phyloP scores from a whole-genome alignment of 148 eudicot species.

The Euryodendron excelsum region DNA sequence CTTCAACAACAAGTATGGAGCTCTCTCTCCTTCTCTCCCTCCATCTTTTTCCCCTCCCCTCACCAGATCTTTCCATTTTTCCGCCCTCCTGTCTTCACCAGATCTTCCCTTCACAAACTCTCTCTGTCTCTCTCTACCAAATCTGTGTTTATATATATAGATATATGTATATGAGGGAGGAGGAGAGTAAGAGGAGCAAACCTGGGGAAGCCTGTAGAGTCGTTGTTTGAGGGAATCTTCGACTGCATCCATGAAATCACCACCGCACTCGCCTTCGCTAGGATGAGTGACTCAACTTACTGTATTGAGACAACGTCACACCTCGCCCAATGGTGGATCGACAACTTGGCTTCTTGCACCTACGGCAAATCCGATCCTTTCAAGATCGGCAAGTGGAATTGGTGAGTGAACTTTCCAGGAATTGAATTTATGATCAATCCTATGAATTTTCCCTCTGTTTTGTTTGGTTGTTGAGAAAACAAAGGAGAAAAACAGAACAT shows the following conservation, averaged over 20 bases:
- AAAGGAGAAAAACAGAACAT: neutral
- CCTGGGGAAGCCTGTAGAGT: conserved; percentile 58
- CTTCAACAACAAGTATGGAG: too few species aligned
- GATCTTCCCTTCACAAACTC: too few species aligned
- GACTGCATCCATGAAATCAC: conserved; percentile 78
- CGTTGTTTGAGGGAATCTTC: conserved; percentile 47
- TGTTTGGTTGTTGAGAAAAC: conserved; percentile 7
- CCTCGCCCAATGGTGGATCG: conserved; percentile 82
- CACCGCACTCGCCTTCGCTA: conserved; percentile 38
- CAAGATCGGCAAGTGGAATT: conserved; percentile 69
- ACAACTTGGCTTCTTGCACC: conserved; percentile 54
- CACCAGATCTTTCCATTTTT: too few species aligned
- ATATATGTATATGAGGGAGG: conserved; percentile 15
- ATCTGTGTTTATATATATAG: neutral
- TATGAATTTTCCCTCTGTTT: neutral
- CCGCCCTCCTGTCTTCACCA: too few species aligned
- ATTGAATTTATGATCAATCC: neutral
- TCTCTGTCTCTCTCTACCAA: too few species aligned
- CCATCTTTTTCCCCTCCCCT: too few species aligned
- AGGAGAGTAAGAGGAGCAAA: conserved; percentile 24
- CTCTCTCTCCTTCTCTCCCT: too few species aligned
- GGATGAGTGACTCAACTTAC: conserved; percentile 60
- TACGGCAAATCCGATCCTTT: conserved; percentile 81
- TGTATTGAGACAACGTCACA: conserved; percentile 71
- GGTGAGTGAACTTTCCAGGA: conserved; percentile 28